phyloP scores from a whole-genome alignment of 345 rosid genomes.

The Cardamine chenopodiifolia region DNA sequence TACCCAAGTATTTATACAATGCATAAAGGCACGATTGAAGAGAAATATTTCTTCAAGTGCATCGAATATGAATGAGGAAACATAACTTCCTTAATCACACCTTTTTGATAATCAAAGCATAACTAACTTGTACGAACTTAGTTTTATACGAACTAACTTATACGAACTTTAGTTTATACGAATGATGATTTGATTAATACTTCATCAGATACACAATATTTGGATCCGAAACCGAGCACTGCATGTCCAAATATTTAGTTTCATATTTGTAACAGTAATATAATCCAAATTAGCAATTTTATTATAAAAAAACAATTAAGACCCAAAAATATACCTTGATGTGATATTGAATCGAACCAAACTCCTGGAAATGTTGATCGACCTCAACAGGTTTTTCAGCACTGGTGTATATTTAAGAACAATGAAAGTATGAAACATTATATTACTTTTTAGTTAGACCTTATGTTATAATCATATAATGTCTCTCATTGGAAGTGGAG shows the following conservation, averaged over 20 bases:
- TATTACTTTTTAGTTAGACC: background rate
- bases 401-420: constrained; percentile 48
- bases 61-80: too few species aligned
- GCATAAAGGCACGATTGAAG: too few species aligned
- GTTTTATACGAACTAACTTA: too few species aligned
- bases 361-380: constrained; percentile 74
- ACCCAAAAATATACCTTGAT: constrained; percentile 55
- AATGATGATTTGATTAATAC: too few species aligned
- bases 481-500: background rate
- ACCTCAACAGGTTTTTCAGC: constrained; percentile 62
- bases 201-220: constrained; percentile 44
- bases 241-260: constrained; percentile 9
- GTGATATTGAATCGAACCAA: constrained; percentile 82
- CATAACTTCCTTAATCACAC: too few species aligned
- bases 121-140: too few species aligned
- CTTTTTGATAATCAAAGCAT: too few species aligned
- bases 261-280: background rate
- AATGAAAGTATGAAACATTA: constrained; percentile 10
- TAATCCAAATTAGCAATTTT: background rate
- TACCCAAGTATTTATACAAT: too few species aligned
- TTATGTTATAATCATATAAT: background rate
- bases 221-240: constrained; percentile 72
- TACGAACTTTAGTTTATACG: too few species aligned
- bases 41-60: too few species aligned
- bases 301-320: background rate